Base-by-base conservation (phyloP, 192 early-diverging fungal species). In the Umbelopsis sp. region DNA sequence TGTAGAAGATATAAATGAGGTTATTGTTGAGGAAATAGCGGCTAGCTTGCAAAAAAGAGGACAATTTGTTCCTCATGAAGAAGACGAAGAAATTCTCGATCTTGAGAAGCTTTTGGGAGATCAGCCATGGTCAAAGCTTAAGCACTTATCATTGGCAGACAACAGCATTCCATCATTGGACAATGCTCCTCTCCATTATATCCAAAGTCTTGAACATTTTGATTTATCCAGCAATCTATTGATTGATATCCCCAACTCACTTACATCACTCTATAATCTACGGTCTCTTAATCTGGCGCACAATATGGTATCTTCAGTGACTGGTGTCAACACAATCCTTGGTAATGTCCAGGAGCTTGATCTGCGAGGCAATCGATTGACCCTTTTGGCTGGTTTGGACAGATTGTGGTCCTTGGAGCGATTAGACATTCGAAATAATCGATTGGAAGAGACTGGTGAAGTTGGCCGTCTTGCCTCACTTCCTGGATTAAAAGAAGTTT, bases 151-250 rank as follows among this genome's bases (percentile, higher is more conserved):
- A 49, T 71, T 85, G 41, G 76, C 76, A 1, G 81, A 88, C 49
- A 88, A 88, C 61, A 71, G 71, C 44, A 68, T 88, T 9, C 79
- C 84, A 2, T 72, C 80, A 2, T 53, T 87, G 33, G 66, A 80
- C n/a, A 68, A 66, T 10, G 78, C 83, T 20, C 77, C 85, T 8
- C 66, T 84, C 13, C 30, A 51, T 3, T 70, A 79, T 18, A 66
- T 86, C 30, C 76, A 68, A 8, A 73, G 72, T 44, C 49, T 85
- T 35, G 79, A 77, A 2, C 81, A 77, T 46, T 67, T 88, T 27
- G 84, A 88, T 77, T 68, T 88, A 21, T 82, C 85, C 1, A 68
- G 78, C 35, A 88, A 88, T 52, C 46, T 88, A 35, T 52, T 88
- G 15, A 77, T 80, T 30, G 76, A 81, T 49, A 68, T 82, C 27